A percentile compares a stretch with the other conserved stretches of the same genome.
These are phyloP conservation scores for Bryopsis sp. DNA, from an alignment of 139 green algal genomes.

Conservation along the genomic window DNA sequence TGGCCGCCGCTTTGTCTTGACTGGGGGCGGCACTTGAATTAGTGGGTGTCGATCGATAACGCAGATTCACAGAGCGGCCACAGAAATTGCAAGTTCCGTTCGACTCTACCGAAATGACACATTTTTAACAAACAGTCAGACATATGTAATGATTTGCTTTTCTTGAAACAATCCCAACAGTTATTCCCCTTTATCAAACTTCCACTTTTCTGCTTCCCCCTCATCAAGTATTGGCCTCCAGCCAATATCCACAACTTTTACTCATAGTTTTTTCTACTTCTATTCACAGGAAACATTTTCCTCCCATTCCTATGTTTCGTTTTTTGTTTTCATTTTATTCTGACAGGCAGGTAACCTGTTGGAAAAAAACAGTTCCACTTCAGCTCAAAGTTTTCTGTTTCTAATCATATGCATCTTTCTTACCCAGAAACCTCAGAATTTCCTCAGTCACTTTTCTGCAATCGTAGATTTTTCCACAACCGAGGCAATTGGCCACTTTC, in stretches of 20 bases:
- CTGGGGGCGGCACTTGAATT: background rate
- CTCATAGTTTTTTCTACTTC: too few species aligned
- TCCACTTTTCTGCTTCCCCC: too few species aligned
- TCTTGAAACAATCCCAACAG: too few species aligned
- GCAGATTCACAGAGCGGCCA: slow-evolving; percentile 43
- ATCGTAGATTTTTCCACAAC: slow-evolving; percentile 79
- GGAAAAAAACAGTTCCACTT: background rate
- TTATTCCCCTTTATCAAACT: too few species aligned
- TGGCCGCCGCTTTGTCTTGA: background rate
- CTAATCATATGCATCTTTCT: slow-evolving; percentile 2
- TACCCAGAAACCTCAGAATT: slow-evolving; percentile 50
- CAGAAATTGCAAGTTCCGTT: slow-evolving; percentile 65
- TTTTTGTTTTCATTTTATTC: slow-evolving; percentile 2
- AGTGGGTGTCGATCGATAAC: slow-evolving; percentile 19
- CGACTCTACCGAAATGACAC: slow-evolving; percentile 32
- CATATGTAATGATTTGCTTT: background rate
- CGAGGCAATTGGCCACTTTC: slow-evolving; percentile 70
- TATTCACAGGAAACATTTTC: background rate
- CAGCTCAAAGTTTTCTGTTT: background rate
- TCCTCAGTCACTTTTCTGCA: slow-evolving; percentile 41
- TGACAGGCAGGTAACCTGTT: background rate
- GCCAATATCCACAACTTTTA: too few species aligned
- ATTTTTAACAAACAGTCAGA: background rate
- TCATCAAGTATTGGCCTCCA: too few species aligned
- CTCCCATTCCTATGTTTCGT: background rate